Conservation (phyloP, 2,329 filamentous ascomycete genomes). For the Fusarium palustre region DNA sequence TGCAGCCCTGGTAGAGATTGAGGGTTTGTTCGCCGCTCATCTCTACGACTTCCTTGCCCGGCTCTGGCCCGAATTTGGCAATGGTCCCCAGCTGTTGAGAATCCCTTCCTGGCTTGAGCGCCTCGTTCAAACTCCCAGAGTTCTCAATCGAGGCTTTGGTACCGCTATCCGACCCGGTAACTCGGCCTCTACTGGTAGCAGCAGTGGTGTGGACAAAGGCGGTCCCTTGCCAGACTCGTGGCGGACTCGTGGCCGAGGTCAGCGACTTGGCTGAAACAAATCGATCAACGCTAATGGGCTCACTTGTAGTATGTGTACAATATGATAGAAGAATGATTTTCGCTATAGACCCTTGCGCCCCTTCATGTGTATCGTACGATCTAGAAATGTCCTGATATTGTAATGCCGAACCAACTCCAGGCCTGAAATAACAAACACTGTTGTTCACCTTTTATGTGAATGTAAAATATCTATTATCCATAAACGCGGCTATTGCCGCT, state of each 20-base stretch:
- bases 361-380: not conserved
- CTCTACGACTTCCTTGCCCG: slow-evolving; percentile 89
- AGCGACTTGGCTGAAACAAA: slow-evolving; percentile 66
- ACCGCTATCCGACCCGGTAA: slow-evolving; percentile 64
- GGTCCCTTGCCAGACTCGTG: slow-evolving; percentile 71
- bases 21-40: slow-evolving; percentile 88
- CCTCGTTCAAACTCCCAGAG: slow-evolving; percentile 65
- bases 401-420: too few species aligned
- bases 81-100: slow-evolving; percentile 79
- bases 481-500: slow-evolving; percentile 34
- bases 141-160: slow-evolving; percentile 56
- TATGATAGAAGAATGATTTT: slow-evolving; percentile 10
- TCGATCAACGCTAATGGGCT: too few species aligned
- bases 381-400: slow-evolving; percentile 8
- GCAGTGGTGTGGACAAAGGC: slow-evolving; percentile 56
- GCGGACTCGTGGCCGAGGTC: slow-evolving; percentile 71
- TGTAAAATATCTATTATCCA: too few species aligned
- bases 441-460: too few species aligned
- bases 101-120: slow-evolving; percentile 79
- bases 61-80: slow-evolving; percentile 89
- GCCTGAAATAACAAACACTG: too few species aligned
- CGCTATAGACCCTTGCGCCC: slow-evolving; percentile 5
- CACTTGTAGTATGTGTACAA: slow-evolving; percentile 1
- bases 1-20: slow-evolving; percentile 72
- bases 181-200: slow-evolving; percentile 51